Conservation (phyloP, 345 rosid species). For the Gossypium herbaceum region DNA sequence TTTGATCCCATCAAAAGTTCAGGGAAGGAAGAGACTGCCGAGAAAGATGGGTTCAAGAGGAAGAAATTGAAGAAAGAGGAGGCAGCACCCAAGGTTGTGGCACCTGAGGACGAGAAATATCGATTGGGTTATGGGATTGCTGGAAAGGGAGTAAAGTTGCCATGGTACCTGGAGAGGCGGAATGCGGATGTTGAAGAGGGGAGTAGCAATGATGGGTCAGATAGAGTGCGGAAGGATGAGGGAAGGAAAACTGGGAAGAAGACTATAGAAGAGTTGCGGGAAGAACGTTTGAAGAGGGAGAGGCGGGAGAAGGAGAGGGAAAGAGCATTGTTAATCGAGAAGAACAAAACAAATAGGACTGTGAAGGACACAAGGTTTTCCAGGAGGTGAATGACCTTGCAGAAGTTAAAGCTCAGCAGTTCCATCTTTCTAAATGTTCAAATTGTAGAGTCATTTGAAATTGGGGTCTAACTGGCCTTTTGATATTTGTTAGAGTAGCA, state of each 20-base stretch:
- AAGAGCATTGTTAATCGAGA: constrained; percentile 45
- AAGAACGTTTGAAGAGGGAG: constrained; percentile 76
- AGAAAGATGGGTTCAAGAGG: constrained; percentile 49
- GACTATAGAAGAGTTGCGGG: constrained; percentile 68
- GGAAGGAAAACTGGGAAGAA: constrained; percentile 59
- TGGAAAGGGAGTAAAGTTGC: constrained; percentile 89
- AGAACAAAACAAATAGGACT: constrained; percentile 37
- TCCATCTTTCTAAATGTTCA: not conserved
- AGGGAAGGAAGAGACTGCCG: constrained; percentile 32
- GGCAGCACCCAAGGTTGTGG: constrained; percentile 38
- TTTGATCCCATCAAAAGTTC: constrained; percentile 55
- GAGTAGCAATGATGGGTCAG: constrained; percentile 25
- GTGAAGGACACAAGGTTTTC: constrained; percentile 38
- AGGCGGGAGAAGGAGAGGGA: constrained; percentile 70
- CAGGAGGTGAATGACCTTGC: constrained; percentile 43
- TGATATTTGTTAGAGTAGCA: not conserved
- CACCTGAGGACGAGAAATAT: constrained; percentile 81
- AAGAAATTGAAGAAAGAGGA: constrained; percentile 83
- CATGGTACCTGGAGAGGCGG: constrained; percentile 80
- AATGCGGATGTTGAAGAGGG: constrained; percentile 29
- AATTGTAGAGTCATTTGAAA: not conserved
- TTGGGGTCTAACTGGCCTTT: not conserved
- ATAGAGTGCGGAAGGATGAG: constrained; percentile 26
- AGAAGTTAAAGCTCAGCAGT: not conserved
- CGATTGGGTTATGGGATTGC: constrained; percentile 84